Evolutionary conservation across 2,329 filamentous ascomycete species (phyloP), one percentile per base, ranked within the genome.

Genomic region (Metarhizium guizhouense): DNA sequence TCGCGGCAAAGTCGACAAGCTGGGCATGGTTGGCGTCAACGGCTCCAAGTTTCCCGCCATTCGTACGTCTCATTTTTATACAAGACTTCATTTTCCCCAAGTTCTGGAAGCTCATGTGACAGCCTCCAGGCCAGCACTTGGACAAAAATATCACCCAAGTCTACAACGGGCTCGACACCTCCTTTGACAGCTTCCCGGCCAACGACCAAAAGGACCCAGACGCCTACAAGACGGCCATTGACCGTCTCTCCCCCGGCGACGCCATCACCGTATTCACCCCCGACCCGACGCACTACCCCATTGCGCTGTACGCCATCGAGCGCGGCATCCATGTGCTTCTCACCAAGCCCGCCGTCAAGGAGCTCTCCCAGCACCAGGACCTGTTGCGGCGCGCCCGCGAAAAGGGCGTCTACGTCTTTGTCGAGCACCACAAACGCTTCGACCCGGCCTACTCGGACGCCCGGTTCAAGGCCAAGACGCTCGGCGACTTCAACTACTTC

Each of bases 401-500:
- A 67, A 76, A 88, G 70, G 84, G 85, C 61, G 91, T 96, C 57
- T 93, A 92, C 69, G 90, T 96, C 61, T 96, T 90, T 75, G 80
- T 96, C 64, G 92, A 96, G 79, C 92, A 96, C 75, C 92, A 96
- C 81, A 96, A 96, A 78, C 90, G 93, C 56, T 96, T 86, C 74
- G 92, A 96, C 70, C 92, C 92, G 2, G 90, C 90, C 25, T 96
- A 96, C 75, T 84, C 89, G 14, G 92, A 96, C 70, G 93, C 93
- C 14, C 83, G 86, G 52, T 86, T 86, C 74, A 85, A 87, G 63
- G 89, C 90, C 14, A 75, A 83, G 67, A 84, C 78, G 54, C 77
- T 96, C 7, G 92, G 92, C 61, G 90, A 96, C 74, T 96, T 96
- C 83, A 96, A 95, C 78, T 96, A 96, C 79, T 96, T 95, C 71